phyloP scores from a whole-genome alignment of 2,329 filamentous ascomycete genomes.

The Penicillium aurantiogriseum region DNA sequence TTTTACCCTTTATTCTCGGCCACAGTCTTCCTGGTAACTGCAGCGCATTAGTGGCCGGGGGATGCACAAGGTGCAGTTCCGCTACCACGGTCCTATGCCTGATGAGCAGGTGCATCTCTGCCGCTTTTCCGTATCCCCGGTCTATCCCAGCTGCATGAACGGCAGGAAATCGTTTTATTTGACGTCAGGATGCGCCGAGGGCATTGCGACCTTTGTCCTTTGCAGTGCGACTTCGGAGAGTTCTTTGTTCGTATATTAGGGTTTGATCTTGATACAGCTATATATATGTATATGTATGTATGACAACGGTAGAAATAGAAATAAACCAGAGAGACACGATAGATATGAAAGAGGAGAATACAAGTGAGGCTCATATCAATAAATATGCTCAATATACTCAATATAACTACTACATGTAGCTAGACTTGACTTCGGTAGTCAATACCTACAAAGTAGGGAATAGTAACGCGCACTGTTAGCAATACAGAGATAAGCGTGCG shows the following conservation, averaged over 20 bases:
- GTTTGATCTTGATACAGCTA: background rate
- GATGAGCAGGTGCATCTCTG: conserved; percentile 7
- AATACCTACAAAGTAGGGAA: background rate
- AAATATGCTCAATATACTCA: background rate
- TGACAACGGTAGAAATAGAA: too few species aligned
- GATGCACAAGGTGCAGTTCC: conserved; percentile 32
- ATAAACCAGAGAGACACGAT: background rate
- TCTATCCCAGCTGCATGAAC: conserved; percentile 23
- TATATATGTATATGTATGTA: background rate
- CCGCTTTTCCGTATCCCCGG: conserved; percentile 9
- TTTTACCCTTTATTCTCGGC: background rate
- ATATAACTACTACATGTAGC: background rate
- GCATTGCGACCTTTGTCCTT: conserved; percentile 9
- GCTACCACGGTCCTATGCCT: conserved; percentile 18
- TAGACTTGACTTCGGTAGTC: background rate
- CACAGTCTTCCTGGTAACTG: conserved; percentile 14
- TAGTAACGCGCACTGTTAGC: conserved; percentile 17
- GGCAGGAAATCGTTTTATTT: conserved; percentile 10
- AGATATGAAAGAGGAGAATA: background rate
- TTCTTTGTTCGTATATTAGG: background rate
- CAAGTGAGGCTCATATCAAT: background rate
- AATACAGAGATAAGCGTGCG: conserved; percentile 4
- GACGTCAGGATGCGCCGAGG: conserved; percentile 20
- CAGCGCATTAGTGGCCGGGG: conserved; percentile 37
- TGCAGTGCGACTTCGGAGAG: background rate